Conservation (phyloP, 2,329 filamentous ascomycete species). For the Pestalotiopsis fici region DNA sequence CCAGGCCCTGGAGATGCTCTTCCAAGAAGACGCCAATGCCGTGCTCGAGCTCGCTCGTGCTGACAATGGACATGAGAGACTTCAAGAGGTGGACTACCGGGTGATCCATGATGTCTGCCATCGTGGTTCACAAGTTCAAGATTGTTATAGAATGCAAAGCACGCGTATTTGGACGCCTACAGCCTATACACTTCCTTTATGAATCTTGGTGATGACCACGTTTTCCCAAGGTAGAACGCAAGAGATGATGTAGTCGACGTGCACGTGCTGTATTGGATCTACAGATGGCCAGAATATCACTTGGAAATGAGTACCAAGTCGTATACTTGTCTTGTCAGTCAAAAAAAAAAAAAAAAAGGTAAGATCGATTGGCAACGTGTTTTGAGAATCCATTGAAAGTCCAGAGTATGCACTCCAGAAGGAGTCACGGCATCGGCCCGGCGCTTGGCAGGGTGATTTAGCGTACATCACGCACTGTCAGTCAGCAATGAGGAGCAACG, state of each 20-base stretch:
- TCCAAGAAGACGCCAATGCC: conserved; percentile 33
- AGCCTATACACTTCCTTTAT: no score
- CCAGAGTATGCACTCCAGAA: not conserved
- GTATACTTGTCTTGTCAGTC: no score
- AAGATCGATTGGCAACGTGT: no score
- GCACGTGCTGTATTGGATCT: no score
- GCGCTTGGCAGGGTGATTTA: not conserved
- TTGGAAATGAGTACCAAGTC: no score
- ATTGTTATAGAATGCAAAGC: no score
- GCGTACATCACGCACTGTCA: not conserved
- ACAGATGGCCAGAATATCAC: no score
- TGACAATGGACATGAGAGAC: conserved; percentile 35
- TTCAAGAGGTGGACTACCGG: conserved; percentile 29
- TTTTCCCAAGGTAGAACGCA: no score
- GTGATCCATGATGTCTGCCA: not conserved
- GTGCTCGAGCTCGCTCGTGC: conserved; percentile 36
- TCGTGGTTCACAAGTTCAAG: not conserved
- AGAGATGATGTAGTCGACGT: no score
- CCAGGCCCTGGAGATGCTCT: conserved; percentile 27
- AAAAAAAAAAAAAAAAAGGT: no score
- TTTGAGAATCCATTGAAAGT: not conserved
- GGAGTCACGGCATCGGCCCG: not conserved
- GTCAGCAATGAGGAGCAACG: not conserved
- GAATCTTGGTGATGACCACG: no score
- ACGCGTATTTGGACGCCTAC: no score